Percentiles rank a stretch among this genome's conserved stretches.
Conservation (phyloP, 805 yeast species). For the Teunomyces gatunensis region DNA sequence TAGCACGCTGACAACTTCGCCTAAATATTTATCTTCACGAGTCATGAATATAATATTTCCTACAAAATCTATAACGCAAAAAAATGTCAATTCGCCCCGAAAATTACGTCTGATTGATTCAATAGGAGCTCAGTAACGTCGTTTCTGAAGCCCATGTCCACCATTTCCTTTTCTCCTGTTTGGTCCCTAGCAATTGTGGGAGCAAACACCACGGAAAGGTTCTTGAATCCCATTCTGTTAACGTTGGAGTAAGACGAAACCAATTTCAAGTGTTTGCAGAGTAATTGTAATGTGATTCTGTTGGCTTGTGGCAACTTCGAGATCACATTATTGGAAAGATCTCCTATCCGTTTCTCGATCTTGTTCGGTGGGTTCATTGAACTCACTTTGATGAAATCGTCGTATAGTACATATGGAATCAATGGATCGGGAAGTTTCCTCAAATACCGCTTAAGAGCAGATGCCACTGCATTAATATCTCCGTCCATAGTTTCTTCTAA, state of each 20-base stretch:
- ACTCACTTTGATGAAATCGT: slow-evolving; percentile 58
- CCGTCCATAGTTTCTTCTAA: slow-evolving; percentile 43
- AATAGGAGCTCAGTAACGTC: slow-evolving; percentile 73
- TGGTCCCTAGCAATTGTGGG: slow-evolving; percentile 84
- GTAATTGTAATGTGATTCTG: slow-evolving; percentile 48
- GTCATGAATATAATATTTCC: background rate
- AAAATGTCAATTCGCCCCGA: slow-evolving; percentile 13
- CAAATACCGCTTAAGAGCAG: slow-evolving; percentile 82
- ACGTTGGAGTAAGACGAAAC: slow-evolving; percentile 51
- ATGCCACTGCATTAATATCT: slow-evolving; percentile 85
- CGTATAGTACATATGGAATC: slow-evolving; percentile 68
- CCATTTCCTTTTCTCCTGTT: slow-evolving; percentile 76
- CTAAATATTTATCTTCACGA: background rate
- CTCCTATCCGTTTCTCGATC: slow-evolving; percentile 33
- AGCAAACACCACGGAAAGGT: slow-evolving; percentile 89
- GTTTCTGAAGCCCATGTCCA: slow-evolving; percentile 80
- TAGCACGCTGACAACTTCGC: slow-evolving; percentile 3
- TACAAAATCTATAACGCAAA: background rate
- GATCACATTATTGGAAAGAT: slow-evolving; percentile 45
- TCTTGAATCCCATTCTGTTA: slow-evolving; percentile 81
- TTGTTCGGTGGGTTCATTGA: slow-evolving; percentile 24
- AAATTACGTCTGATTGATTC: slow-evolving; percentile 42
- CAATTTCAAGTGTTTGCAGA: slow-evolving; percentile 63
- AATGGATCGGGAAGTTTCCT: slow-evolving; percentile 84
- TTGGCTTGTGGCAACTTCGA: slow-evolving; percentile 66